These are phyloP conservation scores for Schwanniomyces pseudopolymorphus DNA, from an alignment of 805 yeast genomes.

Conservation along the genomic window DNA sequence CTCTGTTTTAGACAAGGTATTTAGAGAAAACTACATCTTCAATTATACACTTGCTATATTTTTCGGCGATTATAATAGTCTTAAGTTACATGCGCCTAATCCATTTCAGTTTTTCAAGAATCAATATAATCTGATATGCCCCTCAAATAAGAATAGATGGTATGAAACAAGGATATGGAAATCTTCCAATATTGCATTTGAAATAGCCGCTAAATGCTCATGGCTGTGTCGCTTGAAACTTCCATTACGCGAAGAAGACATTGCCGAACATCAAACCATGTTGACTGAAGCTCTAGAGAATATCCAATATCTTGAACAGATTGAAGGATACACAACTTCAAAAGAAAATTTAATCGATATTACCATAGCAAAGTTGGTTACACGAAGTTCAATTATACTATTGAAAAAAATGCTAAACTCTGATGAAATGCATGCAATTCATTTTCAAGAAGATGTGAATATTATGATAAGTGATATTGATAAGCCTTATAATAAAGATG, in stretches of 20 bases:
- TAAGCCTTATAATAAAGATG: conserved; percentile 3
- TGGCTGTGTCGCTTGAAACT: conserved; percentile 5
- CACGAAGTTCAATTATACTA: conserved; percentile 3
- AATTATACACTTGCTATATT: conserved; percentile 40
- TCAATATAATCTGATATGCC: not conserved
- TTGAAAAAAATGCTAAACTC: conserved; percentile 4
- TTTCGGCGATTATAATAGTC: conserved; percentile 27
- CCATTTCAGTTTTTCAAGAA: conserved; percentile 38
- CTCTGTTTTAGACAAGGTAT: conserved; percentile 30
- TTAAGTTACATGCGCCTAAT: conserved; percentile 30
- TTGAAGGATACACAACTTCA: not conserved
- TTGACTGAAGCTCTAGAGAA: not conserved
- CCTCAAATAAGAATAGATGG: not conserved
- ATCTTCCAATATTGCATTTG: conserved; percentile 5
- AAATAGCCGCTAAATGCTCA: conserved; percentile 5
- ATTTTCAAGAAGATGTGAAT: conserved; percentile 3
- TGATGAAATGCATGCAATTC: not conserved
- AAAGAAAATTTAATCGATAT: not conserved
- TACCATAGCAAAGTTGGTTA: conserved; percentile 3
- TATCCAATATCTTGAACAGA: not conserved
- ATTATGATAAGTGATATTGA: conserved; percentile 4
- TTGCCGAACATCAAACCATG: not conserved
- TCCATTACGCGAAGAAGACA: conserved; percentile 4
- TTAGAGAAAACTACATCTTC: conserved; percentile 45
- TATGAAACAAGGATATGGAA: not conserved